Evolutionary conservation across 805 yeast genomes (phyloP).

Genomic region (Wickerhamiella bombiphila): DNA sequence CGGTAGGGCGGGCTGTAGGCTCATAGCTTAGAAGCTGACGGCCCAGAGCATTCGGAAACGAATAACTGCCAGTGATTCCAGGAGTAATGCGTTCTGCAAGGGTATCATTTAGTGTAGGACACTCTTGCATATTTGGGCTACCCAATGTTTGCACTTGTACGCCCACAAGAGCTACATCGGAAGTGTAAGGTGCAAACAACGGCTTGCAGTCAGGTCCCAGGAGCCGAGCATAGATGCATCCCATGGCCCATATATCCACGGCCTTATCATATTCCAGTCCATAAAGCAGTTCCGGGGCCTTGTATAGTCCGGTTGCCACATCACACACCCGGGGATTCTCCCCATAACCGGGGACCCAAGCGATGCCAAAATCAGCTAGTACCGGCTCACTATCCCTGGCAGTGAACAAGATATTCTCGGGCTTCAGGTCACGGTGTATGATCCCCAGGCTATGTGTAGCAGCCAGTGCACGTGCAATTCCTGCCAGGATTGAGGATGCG

Average conservation of each 20-base stretch:
- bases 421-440: slow-evolving; percentile 38
- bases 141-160: slow-evolving; percentile 46
- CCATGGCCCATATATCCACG: slow-evolving; percentile 63
- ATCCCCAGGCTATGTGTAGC: slow-evolving; percentile 21
- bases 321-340: slow-evolving; percentile 29
- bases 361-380: slow-evolving; percentile 57
- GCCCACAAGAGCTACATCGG: slow-evolving; percentile 46
- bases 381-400: slow-evolving; percentile 24
- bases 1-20: slow-evolving; percentile 8
- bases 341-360: slow-evolving; percentile 26
- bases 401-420: slow-evolving; percentile 54
- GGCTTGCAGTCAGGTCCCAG: slow-evolving; percentile 29
- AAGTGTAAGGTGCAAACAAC: slow-evolving; percentile 28
- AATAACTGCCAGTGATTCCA: background rate
- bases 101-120: slow-evolving; percentile 14
- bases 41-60: background rate
- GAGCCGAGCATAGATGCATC: slow-evolving; percentile 43
- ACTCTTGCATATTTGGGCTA: slow-evolving; percentile 26
- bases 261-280: slow-evolving; percentile 42
- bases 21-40: slow-evolving; percentile 7
- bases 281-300: slow-evolving; percentile 61
- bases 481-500: slow-evolving; percentile 14
- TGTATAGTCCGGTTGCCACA: slow-evolving; percentile 51
- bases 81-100: slow-evolving; percentile 9
- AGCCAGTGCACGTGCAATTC: slow-evolving; percentile 16